Evolutionary conservation across 441 rosid species (phyloP).

Genomic region (Gossypium gossypioides): DNA sequence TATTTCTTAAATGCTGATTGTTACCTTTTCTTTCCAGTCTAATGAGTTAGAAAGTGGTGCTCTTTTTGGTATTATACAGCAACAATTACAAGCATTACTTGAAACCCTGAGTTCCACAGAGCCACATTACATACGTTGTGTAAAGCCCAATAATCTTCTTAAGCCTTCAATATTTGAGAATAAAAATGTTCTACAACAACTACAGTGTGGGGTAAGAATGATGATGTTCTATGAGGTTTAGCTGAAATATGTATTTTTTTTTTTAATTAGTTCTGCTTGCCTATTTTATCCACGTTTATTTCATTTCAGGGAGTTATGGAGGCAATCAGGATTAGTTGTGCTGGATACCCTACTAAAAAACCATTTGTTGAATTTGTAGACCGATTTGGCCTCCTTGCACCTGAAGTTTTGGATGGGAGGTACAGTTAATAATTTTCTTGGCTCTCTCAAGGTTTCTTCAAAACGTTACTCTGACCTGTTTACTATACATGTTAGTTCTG

Average conservation of each 20-base stretch:
- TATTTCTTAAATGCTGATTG: conserved; percentile 1
- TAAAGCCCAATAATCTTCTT: conserved; percentile 95
- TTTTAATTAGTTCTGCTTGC: conserved; percentile 7
- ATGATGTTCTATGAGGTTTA: conserved; percentile 1
- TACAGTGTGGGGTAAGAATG: conserved; percentile 90
- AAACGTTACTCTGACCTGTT: conserved; percentile 17
- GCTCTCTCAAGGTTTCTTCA: conserved; percentile 5
- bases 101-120: conserved; percentile 89
- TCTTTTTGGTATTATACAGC: conserved; percentile 44
- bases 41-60: conserved; percentile 13
- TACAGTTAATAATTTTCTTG: conserved; percentile 21
- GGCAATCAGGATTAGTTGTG: conserved; percentile 97
- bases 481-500: conserved; percentile 42
- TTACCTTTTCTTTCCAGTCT: conserved; percentile 4
- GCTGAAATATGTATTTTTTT: background rate
- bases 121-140: conserved; percentile 98
- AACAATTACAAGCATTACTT: conserved; percentile 83
- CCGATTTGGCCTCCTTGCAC: conserved; percentile 86
- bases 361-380: conserved; percentile 77
- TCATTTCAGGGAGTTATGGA: conserved; percentile 91
- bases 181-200: conserved; percentile 77
- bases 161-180: conserved; percentile 94
- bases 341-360: conserved; percentile 92
- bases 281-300: background rate
- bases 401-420: conserved; percentile 81